These are phyloP conservation scores for Cinchona pubescens DNA, from an alignment of 257 asterid species.

Conservation along the genomic window DNA sequence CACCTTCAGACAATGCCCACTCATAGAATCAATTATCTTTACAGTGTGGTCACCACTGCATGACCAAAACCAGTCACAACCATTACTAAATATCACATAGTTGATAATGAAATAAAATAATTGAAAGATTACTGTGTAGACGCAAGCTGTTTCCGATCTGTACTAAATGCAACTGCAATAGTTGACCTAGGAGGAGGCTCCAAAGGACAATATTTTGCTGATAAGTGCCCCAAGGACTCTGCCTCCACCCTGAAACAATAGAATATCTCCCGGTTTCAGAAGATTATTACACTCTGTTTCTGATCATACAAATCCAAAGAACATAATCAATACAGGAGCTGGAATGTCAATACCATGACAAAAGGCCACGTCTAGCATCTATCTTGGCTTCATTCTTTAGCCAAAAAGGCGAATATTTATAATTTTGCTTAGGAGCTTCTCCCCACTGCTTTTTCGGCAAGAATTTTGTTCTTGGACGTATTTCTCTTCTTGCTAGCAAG, in stretches of 20 bases:
- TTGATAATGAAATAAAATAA: not conserved
- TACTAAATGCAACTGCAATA: slow-evolving; percentile 25
- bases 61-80: not conserved
- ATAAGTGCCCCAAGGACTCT: slow-evolving; percentile 14
- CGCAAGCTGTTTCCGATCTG: slow-evolving; percentile 23
- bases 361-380: slow-evolving; percentile 23
- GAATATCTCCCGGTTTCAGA: not conserved
- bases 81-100: not conserved
- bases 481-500: slow-evolving; percentile 23
- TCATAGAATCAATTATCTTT: slow-evolving; percentile 22
- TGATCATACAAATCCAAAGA: not conserved
- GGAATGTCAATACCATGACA: slow-evolving; percentile 15
- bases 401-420: not conserved
- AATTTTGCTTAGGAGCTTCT: not conserved
- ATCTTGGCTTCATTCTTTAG: slow-evolving; percentile 8
- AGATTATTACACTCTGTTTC: not conserved
- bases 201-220: slow-evolving; percentile 19
- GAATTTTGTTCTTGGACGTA: slow-evolving; percentile 21
- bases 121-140: slow-evolving; percentile 22
- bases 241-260: slow-evolving; percentile 22
- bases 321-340: not conserved
- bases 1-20: slow-evolving; percentile 25
- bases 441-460: slow-evolving; percentile 10
- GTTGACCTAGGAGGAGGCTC: slow-evolving; percentile 29
- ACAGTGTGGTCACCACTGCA: slow-evolving; percentile 28